Conservation (phyloP, 805 yeast genomes). For the Limtongia smithiae region DNA sequence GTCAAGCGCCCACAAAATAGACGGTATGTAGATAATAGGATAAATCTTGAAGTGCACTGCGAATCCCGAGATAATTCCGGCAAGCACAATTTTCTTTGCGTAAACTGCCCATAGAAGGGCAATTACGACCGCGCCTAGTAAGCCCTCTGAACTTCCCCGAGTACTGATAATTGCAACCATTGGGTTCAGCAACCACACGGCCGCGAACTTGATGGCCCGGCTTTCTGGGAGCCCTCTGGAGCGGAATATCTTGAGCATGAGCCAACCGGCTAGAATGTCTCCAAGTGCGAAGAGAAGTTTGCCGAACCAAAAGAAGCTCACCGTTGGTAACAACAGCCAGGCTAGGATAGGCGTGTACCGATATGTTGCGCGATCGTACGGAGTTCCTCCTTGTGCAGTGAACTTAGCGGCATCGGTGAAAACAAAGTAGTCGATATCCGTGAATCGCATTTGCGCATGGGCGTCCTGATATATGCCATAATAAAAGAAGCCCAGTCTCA, state of each 20-base stretch:
- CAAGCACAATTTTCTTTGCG: slow-evolving; percentile 38
- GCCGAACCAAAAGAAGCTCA: slow-evolving; percentile 59
- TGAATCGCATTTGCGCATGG: slow-evolving; percentile 73
- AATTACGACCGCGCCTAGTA: slow-evolving; percentile 74
- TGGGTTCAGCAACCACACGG: slow-evolving; percentile 88
- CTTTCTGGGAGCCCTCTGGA: slow-evolving; percentile 33
- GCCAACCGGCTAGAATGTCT: slow-evolving; percentile 75
- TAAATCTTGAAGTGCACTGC: slow-evolving; percentile 88
- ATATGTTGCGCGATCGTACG: slow-evolving; percentile 82
- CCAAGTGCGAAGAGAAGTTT: slow-evolving; percentile 71
- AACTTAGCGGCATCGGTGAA: slow-evolving; percentile 87
- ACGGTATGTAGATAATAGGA: slow-evolving; percentile 83
- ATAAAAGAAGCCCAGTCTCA: slow-evolving; percentile 61
- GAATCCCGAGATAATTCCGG: slow-evolving; percentile 57
- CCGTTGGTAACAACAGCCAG: slow-evolving; percentile 75
- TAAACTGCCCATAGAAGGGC: slow-evolving; percentile 49
- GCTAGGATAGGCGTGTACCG: slow-evolving; percentile 89
- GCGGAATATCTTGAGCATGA: slow-evolving; percentile 47
- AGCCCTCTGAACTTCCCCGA: slow-evolving; percentile 89
- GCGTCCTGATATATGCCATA: slow-evolving; percentile 88
- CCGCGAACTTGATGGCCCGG: slow-evolving; percentile 45
- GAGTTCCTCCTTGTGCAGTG: slow-evolving; percentile 61
- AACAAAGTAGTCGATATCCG: slow-evolving; percentile 91
- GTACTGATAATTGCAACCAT: slow-evolving; percentile 92
- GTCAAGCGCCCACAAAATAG: slow-evolving; percentile 36